These are phyloP conservation scores for Metschnikowia corniflorae DNA, from an alignment of 805 yeast species.

Conservation along the genomic window DNA sequence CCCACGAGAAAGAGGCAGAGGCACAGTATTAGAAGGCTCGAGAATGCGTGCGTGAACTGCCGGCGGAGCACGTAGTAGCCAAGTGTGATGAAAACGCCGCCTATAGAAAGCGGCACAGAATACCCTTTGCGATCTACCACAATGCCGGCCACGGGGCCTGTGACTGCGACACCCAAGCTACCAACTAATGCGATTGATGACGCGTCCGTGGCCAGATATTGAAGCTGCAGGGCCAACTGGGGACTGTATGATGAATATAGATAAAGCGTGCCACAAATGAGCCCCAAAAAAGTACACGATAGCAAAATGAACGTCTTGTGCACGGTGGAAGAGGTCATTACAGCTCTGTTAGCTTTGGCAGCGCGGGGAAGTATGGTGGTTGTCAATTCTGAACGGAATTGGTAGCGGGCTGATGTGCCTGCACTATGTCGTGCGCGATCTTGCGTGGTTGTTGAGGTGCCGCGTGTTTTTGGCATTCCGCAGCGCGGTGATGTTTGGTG, in stretches of 20 bases:
- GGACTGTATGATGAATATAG: constrained; percentile 77
- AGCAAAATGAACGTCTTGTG: constrained; percentile 22
- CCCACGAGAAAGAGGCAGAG: constrained; percentile 56
- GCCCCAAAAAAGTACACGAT: constrained; percentile 38
- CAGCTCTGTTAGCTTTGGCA: too few species aligned
- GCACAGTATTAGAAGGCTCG: constrained; percentile 42
- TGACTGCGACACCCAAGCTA: constrained; percentile 56
- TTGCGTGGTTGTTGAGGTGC: too few species aligned
- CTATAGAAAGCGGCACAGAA: constrained; percentile 46
- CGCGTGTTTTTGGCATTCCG: too few species aligned
- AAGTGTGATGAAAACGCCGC: constrained; percentile 44
- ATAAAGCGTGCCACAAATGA: constrained; percentile 72
- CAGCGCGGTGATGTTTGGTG: too few species aligned
- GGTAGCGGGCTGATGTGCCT: too few species aligned
- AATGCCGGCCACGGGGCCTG: constrained; percentile 67
- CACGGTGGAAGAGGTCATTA: constrained; percentile 17
- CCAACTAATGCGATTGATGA: constrained; percentile 67
- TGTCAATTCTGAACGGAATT: too few species aligned
- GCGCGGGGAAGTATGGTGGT: too few species aligned
- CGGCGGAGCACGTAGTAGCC: constrained; percentile 57
- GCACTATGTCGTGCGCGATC: too few species aligned
- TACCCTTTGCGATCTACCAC: constrained; percentile 65
- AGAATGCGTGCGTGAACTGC: constrained; percentile 43
- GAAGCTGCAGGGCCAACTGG: constrained; percentile 58
- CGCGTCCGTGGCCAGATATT: constrained; percentile 58